Evolutionary conservation across 495 filamentous ascomycete genomes (phyloP).

Genomic region (Lineolata rhizophorae): DNA sequence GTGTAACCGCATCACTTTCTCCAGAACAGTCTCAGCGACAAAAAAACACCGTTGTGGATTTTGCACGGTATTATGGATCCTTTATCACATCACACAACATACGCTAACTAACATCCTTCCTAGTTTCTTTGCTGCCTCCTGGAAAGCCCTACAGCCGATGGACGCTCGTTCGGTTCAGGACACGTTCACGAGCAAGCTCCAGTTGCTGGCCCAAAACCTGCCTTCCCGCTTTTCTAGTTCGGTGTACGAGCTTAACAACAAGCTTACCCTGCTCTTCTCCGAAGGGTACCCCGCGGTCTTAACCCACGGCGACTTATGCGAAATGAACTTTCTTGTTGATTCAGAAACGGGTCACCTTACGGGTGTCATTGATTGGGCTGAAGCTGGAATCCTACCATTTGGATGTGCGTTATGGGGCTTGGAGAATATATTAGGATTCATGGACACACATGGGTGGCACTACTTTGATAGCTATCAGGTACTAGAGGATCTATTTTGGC

Average conservation of each 20-base stretch:
- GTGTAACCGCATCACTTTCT: too few relatives aligned
- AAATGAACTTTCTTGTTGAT: slow-evolving; percentile 16
- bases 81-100: too few relatives aligned
- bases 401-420: slow-evolving; percentile 16
- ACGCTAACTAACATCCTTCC: too few relatives aligned
- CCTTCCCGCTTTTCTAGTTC: too few relatives aligned
- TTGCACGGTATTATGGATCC: too few relatives aligned
- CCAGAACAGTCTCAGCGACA: too few relatives aligned
- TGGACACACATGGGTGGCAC: slow-evolving; percentile 13
- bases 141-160: slow-evolving; percentile 9
- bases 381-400: slow-evolving; percentile 14
- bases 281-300: slow-evolving; percentile 15
- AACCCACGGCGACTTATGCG: slow-evolving; percentile 16
- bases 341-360: slow-evolving; percentile 15
- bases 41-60: too few relatives aligned
- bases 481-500: too few relatives aligned
- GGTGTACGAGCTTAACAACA: slow-evolving; percentile 10
- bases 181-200: slow-evolving; percentile 5
- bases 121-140: too few relatives aligned
- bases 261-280: slow-evolving; percentile 11
- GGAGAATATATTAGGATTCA: slow-evolving; percentile 12
- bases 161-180: slow-evolving; percentile 4
- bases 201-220: slow-evolving; percentile 3
- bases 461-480: too few relatives aligned
- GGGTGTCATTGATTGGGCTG: slow-evolving; percentile 19